Base-by-base conservation (phyloP, 441 rosid species). In the Lepidium campestre region DNA sequence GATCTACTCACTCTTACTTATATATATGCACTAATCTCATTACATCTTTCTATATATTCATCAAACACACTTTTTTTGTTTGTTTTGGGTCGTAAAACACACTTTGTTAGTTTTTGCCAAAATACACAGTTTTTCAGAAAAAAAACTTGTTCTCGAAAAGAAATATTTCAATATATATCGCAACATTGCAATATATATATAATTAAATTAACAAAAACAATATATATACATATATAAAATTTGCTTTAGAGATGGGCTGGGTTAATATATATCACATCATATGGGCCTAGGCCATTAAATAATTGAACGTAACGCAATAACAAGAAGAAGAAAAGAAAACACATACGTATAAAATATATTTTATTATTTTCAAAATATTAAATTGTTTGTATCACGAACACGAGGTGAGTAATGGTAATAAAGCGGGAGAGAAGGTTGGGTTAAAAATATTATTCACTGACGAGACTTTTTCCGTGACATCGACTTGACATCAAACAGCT, bases 401-500 rank as follows among this genome's bases (percentile, higher is more conserved):
- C n/a, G n/a, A n/a, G n/a, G 49, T 50, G 32, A 29, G 50, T 39
- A 29, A 1, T 0, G 9, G 34, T 50, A 61, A 35, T 12, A 49
- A 32, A 42, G 53, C 12, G 13, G 59, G 20, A 60, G 13, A 68
- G 20, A 60, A 69, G 54, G 22, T 49, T 68, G 59, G 72, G 40
- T 31, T 36, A 57, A 68, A 57, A 35, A 58, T 59, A 0, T 45
- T 34, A 47, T 37, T 47, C 20, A 68, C 73, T 59, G 67, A 59
- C 44, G 50, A 68, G 2, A 37, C 73, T 48, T 58, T 40, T 11
- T 58, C 31, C 8, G 7, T 50, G 73, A 69, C 60, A 31, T 32
- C 50, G 67, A 69, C 67, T 41, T 50, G 54, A 60, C 67, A 41
- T 60, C 67, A 69, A 60, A 69, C 67, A 60, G 67, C 73, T 69